A percentile compares a stretch with the other conserved stretches of the same genome.
phyloP scores from a whole-genome alignment of 805 yeast genomes.

The Zygosaccharomyces siamensis region DNA sequence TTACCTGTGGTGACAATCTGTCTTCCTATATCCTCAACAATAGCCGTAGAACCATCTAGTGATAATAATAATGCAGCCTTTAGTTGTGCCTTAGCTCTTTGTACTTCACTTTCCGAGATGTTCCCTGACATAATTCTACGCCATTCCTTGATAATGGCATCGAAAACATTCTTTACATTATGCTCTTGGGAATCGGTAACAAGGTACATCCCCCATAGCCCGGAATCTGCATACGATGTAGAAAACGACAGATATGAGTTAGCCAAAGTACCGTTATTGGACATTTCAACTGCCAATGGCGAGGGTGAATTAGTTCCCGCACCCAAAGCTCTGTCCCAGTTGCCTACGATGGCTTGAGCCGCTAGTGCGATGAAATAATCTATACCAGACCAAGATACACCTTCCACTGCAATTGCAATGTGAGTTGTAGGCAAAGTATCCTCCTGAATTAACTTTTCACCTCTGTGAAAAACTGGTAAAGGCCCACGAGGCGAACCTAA shows the following conservation, averaged over 20 bases:
- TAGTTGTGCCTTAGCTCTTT: conserved; percentile 88
- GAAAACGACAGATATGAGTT: conserved; percentile 96
- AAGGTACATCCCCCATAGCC: conserved; percentile 94
- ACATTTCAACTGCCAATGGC: conserved; percentile 59
- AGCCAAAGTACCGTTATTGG: conserved; percentile 59
- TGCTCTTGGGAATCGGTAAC: conserved; percentile 70
- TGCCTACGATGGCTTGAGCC: conserved; percentile 94
- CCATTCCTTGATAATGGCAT: conserved; percentile 85
- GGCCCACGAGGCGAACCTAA: conserved; percentile 62
- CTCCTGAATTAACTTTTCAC: conserved; percentile 81
- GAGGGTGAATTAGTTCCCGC: conserved; percentile 81
- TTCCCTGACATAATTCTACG: conserved; percentile 73
- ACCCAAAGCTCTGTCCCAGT: conserved; percentile 94
- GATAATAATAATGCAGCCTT: conserved; percentile 88
- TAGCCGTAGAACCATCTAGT: conserved; percentile 90
- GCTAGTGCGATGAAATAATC: conserved; percentile 94
- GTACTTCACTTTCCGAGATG: conserved; percentile 79
- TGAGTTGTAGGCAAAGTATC: conserved; percentile 82
- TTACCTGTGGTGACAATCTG: conserved; percentile 92
- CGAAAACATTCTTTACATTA: conserved; percentile 60
- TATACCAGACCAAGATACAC: conserved; percentile 94
- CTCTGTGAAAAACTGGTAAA: conserved; percentile 75
- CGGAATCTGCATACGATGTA: conserved; percentile 95
- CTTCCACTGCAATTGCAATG: conserved; percentile 93
- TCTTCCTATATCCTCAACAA: conserved; percentile 97